Evolutionary conservation across 2,329 filamentous ascomycete genomes (phyloP), one percentile per base, ranked within the genome.

Genomic region (Colletotrichum sp.): DNA sequence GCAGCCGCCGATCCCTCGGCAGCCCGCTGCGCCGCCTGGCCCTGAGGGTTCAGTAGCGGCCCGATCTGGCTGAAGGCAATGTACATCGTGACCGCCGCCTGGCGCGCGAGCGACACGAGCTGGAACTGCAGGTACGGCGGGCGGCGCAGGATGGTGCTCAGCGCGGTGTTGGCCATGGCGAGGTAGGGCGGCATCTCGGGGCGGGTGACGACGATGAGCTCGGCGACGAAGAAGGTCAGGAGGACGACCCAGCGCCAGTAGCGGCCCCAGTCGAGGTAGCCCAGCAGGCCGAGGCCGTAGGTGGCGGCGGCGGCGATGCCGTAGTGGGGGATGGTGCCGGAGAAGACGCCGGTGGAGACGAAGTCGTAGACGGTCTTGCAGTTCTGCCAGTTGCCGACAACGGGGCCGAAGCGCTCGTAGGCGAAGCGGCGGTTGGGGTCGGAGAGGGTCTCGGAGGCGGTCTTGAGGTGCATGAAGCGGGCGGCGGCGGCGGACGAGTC

Each of bases 321-420:
- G 83, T 95, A 95, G 84, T 94, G 92, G 3, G 90, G 90, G 2
- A 92, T 79, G 16, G 92, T 86, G 13, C 84, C 83, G 78, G 90
- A 89, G n/a, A 95, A 75, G 71, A 87, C 86, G 71, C 95, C 96
- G 16, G 89, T 87, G 69, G 90, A 87, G 64, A 98, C 88, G 82
- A 91, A 98, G 82, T 98, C 96, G 76, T 90, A 90, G 72, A 95
- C 86, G 1, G 94, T 95, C 69, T 89, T 86, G 85, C 92, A 94
- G 78, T 91, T 88, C 78, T 90, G 87, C 93, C 94, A 96, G 10
- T 84, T 83, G 15, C 94, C 84, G 24, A 96, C 89, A 32, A 92
- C 91, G 1, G 95, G 93, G 0, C 96, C 96, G 83, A 98, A 96
- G 64, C 95, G 92, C 82, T 98, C 95, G 85, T 98, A 98, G 9